phyloP scores from a whole-genome alignment of 140 eudicot genomes.

The Stevia rebaudiana region DNA sequence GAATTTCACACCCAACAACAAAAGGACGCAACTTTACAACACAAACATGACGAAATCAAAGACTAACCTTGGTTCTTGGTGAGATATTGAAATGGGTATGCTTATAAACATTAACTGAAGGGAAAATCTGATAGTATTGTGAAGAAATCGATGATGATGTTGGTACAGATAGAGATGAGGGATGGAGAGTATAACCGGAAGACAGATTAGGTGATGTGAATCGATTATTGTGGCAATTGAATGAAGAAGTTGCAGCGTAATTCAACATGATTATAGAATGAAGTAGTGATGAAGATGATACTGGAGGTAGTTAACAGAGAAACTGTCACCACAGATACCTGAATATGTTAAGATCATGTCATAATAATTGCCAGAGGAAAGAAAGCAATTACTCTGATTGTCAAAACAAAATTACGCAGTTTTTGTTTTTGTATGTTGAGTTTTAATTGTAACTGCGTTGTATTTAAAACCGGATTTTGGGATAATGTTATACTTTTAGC shows the following conservation, averaged over 20 bases:
- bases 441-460: no score
- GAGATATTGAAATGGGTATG: conserved; percentile 26
- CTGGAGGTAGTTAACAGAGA: conserved; percentile 10
- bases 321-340: conserved; percentile 39
- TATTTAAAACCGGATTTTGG: no score
- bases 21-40: not conserved
- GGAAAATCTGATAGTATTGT: conserved; percentile 22
- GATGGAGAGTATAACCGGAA: conserved; percentile 25
- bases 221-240: conserved; percentile 26
- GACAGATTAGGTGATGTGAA: conserved; percentile 23
- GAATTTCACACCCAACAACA: not conserved
- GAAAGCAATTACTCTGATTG: not conserved
- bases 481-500: no score
- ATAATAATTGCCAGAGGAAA: not conserved
- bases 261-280: conserved; percentile 32
- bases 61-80: conserved; percentile 38
- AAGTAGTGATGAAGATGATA: conserved; percentile 1
- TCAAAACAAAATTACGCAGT: not conserved
- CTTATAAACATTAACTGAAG: conserved; percentile 19
- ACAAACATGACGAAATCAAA: not conserved
- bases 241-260: conserved; percentile 30
- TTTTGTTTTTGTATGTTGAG: no score
- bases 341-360: conserved; percentile 14
- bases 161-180: conserved; percentile 23
- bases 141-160: conserved; percentile 25